phyloP scores from a whole-genome alignment of 1,139 yeast genomes.

The Sugiyamaella castrensis region DNA sequence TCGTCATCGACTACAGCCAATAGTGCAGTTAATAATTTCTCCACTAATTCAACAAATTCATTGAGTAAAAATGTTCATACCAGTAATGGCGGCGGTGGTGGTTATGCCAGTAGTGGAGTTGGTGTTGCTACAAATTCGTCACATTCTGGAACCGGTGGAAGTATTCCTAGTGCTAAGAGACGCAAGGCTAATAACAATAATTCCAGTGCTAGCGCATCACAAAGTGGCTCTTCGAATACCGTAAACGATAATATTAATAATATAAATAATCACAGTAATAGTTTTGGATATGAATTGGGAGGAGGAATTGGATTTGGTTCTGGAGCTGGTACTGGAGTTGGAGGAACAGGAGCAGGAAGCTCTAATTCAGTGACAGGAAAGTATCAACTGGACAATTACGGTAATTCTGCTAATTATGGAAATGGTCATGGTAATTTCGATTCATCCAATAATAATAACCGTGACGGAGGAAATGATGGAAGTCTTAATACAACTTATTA shows the following conservation, averaged over 20 bases:
- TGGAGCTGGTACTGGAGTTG: constrained; percentile 14
- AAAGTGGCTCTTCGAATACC: too few species aligned
- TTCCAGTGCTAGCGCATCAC: too few species aligned
- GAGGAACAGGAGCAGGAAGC: constrained; percentile 15
- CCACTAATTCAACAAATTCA: too few species aligned
- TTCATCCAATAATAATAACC: neutral
- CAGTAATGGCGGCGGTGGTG: neutral
- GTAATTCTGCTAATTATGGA: constrained; percentile 1
- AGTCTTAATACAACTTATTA: constrained; percentile 1
- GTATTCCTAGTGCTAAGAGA: too few species aligned
- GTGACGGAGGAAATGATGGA: too few species aligned
- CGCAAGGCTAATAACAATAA: too few species aligned
- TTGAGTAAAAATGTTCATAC: too few species aligned
- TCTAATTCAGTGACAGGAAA: neutral
- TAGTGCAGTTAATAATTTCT: too few species aligned
- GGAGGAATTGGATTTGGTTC: neutral
- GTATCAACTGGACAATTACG: neutral
- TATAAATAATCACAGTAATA: neutral
- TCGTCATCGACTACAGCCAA: too few species aligned
- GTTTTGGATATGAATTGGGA: neutral
- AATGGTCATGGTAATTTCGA: constrained; percentile 1
- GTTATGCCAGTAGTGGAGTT: neutral
- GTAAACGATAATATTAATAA: neutral
- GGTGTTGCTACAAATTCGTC: neutral
- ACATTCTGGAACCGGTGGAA: too few species aligned